These are phyloP conservation scores for Arachis hypogaea DNA, from an alignment of 306 rosid species.

Conservation along the genomic window DNA sequence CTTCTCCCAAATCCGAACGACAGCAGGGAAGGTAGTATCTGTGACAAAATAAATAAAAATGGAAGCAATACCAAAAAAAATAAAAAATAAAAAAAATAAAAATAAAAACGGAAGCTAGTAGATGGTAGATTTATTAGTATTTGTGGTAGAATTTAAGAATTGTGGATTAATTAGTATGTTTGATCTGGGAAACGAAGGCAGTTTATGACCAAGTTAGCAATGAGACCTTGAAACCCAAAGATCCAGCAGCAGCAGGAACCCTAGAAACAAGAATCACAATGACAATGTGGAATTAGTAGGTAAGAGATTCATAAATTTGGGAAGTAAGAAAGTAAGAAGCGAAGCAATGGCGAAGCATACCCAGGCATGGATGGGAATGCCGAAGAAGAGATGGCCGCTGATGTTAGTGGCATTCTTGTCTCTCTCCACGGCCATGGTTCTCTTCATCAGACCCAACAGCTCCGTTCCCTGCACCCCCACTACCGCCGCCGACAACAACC, in stretches of 20 bases:
- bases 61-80: no score
- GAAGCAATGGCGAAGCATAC: conserved; percentile 56
- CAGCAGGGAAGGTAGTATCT: no score
- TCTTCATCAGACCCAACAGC: conserved; percentile 53
- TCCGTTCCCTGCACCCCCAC: conserved; percentile 59
- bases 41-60: no score
- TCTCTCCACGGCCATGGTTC: conserved; percentile 61
- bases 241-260: conserved; percentile 20
- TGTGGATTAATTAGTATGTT: background rate
- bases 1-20: no score
- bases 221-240: background rate
- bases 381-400: conserved; percentile 64
- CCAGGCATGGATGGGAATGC: conserved; percentile 51
- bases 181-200: background rate
- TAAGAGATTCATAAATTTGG: background rate
- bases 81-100: no score
- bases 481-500: conserved; percentile 3
- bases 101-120: no score
- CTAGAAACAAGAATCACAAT: background rate
- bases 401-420: conserved; percentile 59
- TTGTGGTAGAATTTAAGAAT: no score
- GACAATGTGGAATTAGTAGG: conserved; percentile 23
- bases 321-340: background rate
- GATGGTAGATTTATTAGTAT: no score
- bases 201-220: background rate